Base-by-base conservation (phyloP, 495 filamentous ascomycete genomes). In the Podospora didyma region DNA sequence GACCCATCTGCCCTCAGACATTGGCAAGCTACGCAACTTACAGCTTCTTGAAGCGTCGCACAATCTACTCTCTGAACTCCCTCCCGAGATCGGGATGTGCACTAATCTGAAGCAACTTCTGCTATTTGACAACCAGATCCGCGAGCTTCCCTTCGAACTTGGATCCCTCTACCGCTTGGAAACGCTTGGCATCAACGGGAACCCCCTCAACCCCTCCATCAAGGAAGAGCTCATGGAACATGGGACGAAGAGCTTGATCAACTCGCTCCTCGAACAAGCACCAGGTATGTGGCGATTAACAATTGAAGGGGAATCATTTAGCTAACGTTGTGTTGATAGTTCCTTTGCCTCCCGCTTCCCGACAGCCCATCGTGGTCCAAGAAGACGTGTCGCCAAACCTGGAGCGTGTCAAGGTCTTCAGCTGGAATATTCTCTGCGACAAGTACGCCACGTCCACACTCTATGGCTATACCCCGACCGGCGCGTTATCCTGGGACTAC, bases 341-440 rank as follows among this genome's bases (percentile, higher is more conserved):
- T 52, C 80, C 87, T 28, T 74, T 84, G n/a, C 85, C 91, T 34
- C 93, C 94, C 0, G 58, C 63, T 10, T 69, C 73, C 5, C 71
- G 79, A 20, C 59, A 70, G 48, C 60, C 71, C 0, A 71, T 83
- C 39, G 67, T 74, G 2, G 67, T 83, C n/a, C 74, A 77, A 59
- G 78, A 79, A 60, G 76, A 80, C 26, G 73, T 77, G 2, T 64
- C 74, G 3, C 56, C 73, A 11, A 73, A 66, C 26, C 74, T 76
- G 44, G 80, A 83, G 47, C 72, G 71, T 44, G 81, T 97, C 61
- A 87, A 88, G 45, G 85, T 94, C 12, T 71, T 96, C 47, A 94
- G 90, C 24, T 97, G 90, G 82, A 98, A 98, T 69, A 96, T 88
- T 26, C 81, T 98, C 3, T 97, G 92, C 71, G 92, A 97, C 69